These are phyloP conservation scores for Ceratobasidium sp. DNA, from an alignment of 1,284 basidiomycete species.

Conservation along the genomic window DNA sequence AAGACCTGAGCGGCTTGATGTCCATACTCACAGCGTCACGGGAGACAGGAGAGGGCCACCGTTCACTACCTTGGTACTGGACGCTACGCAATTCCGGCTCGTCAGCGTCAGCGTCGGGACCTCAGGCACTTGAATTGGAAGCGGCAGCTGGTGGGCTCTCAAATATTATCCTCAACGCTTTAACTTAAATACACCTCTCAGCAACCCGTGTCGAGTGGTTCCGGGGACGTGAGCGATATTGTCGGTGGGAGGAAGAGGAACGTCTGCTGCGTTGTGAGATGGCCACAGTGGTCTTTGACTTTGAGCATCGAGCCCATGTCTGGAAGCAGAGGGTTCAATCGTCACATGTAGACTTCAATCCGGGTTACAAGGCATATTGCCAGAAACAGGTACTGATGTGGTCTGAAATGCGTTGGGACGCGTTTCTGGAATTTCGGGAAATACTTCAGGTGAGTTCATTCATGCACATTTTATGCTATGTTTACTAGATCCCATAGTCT, in stretches of 20 bases:
- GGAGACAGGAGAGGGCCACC: neutral
- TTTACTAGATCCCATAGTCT: too few species aligned
- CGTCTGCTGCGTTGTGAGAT: neutral
- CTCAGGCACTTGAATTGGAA: too few species aligned
- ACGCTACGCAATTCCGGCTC: too few species aligned
- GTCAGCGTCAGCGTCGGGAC: neutral
- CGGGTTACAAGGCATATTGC: neutral
- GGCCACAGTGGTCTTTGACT: neutral
- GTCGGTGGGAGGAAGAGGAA: conserved; percentile 1
- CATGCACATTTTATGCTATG: too few species aligned
- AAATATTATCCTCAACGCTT: neutral
- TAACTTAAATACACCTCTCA: neutral
- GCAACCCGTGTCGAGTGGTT: conserved; percentile 6
- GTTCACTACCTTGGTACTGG: neutral
- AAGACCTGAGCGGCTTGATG: neutral
- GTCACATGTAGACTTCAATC: neutral
- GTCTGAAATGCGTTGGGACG: neutral
- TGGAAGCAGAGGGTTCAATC: neutral
- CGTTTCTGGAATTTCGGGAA: neutral
- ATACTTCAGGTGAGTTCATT: too few species aligned
- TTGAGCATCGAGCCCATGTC: neutral
- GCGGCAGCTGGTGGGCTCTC: neutral
- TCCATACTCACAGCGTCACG: neutral
- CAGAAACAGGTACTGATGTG: neutral
- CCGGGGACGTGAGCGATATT: neutral